Base-by-base conservation (phyloP, 1,284 basidiomycete genomes). In the Albatrellus sp. region DNA sequence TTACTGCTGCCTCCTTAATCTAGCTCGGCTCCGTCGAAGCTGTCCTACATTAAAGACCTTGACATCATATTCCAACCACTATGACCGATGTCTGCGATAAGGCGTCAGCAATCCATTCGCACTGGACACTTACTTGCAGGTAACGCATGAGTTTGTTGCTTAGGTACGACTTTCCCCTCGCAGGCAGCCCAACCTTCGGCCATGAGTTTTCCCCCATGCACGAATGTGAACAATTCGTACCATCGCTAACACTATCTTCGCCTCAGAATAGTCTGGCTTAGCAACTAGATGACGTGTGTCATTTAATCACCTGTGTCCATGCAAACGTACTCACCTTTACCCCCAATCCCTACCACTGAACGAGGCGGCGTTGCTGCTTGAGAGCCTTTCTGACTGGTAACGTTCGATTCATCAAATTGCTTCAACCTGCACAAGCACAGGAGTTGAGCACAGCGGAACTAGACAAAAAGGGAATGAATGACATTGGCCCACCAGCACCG, bases 11-110 rank as follows among this genome's bases (percentile, higher is more conserved):
- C 80, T 77, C 59, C 77, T 82, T 57, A 85, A 76, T 42, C 73
- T 77, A 4, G 93, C 93, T 51, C 91, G 80, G 1, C 86, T 88
- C 24, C 94, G 79, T 40, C 94, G 77, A 16, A 98, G 69, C 61
- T 98, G 94, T 4, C 96, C 96, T 29, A 98, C 96, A 59, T 98
- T 98, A 72, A 98, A 98, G 1, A 98, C 91, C 69, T 96, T 90
- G 48, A 98, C 96, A 52, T 94, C 80, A 63, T 98, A 99, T 63
- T 99, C 96, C 39, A 98, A 75, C 96, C 96, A 99, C 90, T 96
- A 54, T 4, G 9, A 29, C 31, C 39, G 12, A 14, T 9, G 11
- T 24, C 24, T 7, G 24, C 24, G 7, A 24, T 24, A 24, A 24
- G 24, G 24, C 24, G 29, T 36, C 37, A 47, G 42, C 45, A 37